phyloP scores from a whole-genome alignment of 768 basidiomycete genomes.

The Gautieria morchelliformis region DNA sequence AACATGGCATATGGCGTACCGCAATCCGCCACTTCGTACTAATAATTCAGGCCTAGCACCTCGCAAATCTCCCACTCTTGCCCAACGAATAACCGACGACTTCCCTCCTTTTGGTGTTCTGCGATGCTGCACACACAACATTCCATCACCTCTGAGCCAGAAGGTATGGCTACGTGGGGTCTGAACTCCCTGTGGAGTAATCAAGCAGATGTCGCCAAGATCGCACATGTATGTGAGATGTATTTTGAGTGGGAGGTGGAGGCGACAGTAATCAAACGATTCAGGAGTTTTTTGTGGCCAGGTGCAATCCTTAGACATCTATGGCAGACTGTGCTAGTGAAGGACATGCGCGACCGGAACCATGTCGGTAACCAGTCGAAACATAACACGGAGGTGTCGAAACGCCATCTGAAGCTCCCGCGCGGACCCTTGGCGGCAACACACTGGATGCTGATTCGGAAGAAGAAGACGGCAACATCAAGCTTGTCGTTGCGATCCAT shows the following conservation, averaged over 20 bases:
- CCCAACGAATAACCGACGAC: slow-evolving; percentile 49
- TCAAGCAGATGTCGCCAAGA: slow-evolving; percentile 60
- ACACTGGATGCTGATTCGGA: slow-evolving; percentile 5
- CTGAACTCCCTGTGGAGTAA: slow-evolving; percentile 29
- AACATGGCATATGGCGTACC: slow-evolving; percentile 55
- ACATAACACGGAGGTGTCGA: neutral
- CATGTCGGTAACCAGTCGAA: no score
- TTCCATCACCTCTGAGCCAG: slow-evolving; percentile 65
- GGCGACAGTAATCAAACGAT: slow-evolving; percentile 74
- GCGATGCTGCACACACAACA: slow-evolving; percentile 64
- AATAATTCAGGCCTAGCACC: slow-evolving; percentile 56
- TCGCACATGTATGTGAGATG: slow-evolving; percentile 75
- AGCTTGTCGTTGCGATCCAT: slow-evolving; percentile 20
- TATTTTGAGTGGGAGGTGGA: slow-evolving; percentile 91
- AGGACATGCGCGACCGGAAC: slow-evolving; percentile 24
- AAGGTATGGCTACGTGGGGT: slow-evolving; percentile 24
- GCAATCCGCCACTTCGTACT: slow-evolving; percentile 52
- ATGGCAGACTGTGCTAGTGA: slow-evolving; percentile 49
- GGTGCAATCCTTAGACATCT: slow-evolving; percentile 62
- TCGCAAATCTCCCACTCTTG: slow-evolving; percentile 53
- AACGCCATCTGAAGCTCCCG: slow-evolving; percentile 3
- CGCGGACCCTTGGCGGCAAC: slow-evolving; percentile 8
- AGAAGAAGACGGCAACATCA: slow-evolving; percentile 17
- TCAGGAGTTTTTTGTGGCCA: slow-evolving; percentile 76
- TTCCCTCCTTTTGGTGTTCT: slow-evolving; percentile 72